These are phyloP conservation scores for Phragmites australis DNA, from an alignment of 176 grass and related monocot species.

Conservation along the genomic window DNA sequence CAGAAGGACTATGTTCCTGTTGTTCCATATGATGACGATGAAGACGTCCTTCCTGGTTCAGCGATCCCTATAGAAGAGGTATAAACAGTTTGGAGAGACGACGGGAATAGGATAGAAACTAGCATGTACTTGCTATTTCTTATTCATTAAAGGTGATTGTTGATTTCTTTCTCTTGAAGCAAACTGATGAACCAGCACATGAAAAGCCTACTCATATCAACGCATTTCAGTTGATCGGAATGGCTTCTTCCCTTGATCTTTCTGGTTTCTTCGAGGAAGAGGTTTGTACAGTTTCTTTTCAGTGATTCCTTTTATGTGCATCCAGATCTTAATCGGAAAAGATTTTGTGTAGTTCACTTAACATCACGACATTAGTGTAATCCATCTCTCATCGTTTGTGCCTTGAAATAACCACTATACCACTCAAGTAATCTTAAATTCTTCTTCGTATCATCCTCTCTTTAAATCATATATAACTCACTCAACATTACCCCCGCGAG, in stretches of 20 bases:
- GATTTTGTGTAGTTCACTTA: background rate
- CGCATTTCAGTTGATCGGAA: slow-evolving; percentile 90
- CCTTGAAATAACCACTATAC: background rate
- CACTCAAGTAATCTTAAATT: background rate
- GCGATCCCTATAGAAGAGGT: slow-evolving; percentile 65
- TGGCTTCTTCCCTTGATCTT: slow-evolving; percentile 83
- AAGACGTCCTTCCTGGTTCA: slow-evolving; percentile 37
- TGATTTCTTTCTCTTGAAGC: slow-evolving; percentile 49
- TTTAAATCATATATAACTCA: background rate
- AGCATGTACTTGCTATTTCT: background rate
- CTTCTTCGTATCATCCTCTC: background rate
- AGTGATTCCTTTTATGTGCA: background rate
- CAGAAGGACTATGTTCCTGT: slow-evolving; percentile 56
- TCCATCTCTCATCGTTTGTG: background rate
- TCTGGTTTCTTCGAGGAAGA: slow-evolving; percentile 94
- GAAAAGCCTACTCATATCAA: slow-evolving; percentile 66
- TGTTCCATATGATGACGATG: slow-evolving; percentile 56
- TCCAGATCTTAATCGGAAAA: background rate
- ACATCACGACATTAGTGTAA: background rate
- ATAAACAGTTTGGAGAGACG: background rate
- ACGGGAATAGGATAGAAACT: background rate
- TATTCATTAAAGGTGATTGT: slow-evolving; percentile 28
- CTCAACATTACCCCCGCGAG: background rate
- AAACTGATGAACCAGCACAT: slow-evolving; percentile 33
- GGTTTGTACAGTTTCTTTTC: slow-evolving; percentile 42